These are phyloP conservation scores for Ascochyta fabae DNA, from an alignment of 2,329 filamentous ascomycete genomes.

Conservation along the genomic window DNA sequence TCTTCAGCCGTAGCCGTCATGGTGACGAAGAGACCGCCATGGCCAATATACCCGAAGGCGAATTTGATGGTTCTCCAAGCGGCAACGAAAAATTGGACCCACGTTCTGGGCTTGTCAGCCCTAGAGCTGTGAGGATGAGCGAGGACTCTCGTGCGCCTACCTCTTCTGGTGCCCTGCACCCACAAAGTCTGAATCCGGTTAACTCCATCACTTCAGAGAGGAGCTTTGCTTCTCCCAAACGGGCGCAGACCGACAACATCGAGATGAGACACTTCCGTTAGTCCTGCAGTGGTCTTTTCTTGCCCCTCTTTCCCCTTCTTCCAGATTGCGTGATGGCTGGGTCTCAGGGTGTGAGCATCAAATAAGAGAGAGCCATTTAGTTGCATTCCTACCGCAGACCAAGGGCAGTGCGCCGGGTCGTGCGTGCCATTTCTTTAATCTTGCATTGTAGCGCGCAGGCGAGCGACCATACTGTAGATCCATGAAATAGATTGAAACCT, in stretches of 20 bases:
- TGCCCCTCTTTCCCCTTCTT: neutral
- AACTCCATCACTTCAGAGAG: constrained; percentile 23
- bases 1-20: constrained; percentile 60
- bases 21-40: constrained; percentile 55
- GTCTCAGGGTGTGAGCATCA: neutral
- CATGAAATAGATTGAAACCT: neutral
- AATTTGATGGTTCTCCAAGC: constrained; percentile 24
- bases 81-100: constrained; percentile 45
- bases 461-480: constrained; percentile 4
- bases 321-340: neutral
- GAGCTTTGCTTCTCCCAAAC: constrained; percentile 29
- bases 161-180: constrained; percentile 34
- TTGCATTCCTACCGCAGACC: constrained; percentile 4
- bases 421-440: constrained; percentile 3
- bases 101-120: constrained; percentile 42
- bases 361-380: neutral
- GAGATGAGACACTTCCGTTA: constrained; percentile 44
- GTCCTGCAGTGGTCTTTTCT: neutral
- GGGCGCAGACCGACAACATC: constrained; percentile 40
- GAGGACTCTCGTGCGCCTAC: constrained; percentile 27
- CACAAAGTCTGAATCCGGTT: constrained; percentile 1
- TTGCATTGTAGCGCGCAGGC: constrained; percentile 2
- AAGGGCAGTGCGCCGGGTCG: constrained; percentile 21
- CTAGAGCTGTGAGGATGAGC: constrained; percentile 37
- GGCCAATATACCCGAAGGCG: constrained; percentile 54